Percentiles rank a stretch among this genome's conserved stretches.
These are phyloP conservation scores for Xylaria bambusicola DNA, from an alignment of 495 filamentous ascomycete species.

Conservation along the genomic window DNA sequence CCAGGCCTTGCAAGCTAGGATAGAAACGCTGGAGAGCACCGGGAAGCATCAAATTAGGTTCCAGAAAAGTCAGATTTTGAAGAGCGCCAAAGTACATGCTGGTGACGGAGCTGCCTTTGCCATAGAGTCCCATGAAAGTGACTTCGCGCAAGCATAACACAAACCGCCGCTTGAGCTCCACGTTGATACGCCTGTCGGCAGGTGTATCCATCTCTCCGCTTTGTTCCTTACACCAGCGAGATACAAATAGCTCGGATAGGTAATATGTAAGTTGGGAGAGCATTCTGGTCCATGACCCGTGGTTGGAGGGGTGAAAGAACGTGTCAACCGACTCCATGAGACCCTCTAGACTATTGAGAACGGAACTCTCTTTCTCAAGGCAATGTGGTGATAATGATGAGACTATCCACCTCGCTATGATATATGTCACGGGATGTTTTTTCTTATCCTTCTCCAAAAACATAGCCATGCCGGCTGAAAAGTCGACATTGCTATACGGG, in stretches of 20 bases:
- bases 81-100: constrained; percentile 87
- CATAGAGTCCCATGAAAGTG: constrained; percentile 96
- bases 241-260: constrained; percentile 93
- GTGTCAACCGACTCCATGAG: constrained; percentile 96
- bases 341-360: constrained; percentile 84
- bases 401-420: constrained; percentile 93
- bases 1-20: constrained; percentile 90
- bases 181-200: constrained; percentile 73
- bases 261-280: constrained; percentile 90
- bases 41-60: constrained; percentile 89
- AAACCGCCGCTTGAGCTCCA: constrained; percentile 81
- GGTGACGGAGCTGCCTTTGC: constrained; percentile 88
- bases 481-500: constrained; percentile 86
- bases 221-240: constrained; percentile 94
- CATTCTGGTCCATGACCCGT: constrained; percentile 87
- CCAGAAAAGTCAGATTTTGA: constrained; percentile 84
- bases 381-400: constrained; percentile 89
- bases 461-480: constrained; percentile 75
- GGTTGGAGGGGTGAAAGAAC: constrained; percentile 98
- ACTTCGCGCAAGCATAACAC: constrained; percentile 90
- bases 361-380: constrained; percentile 73
- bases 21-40: constrained; percentile 96
- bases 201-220: constrained; percentile 89
- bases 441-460: constrained; percentile 88
- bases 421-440: constrained; percentile 87